Evolutionary conservation across 2,329 filamentous ascomycete species (phyloP).

Genomic region (Colletotrichum liriopes): DNA sequence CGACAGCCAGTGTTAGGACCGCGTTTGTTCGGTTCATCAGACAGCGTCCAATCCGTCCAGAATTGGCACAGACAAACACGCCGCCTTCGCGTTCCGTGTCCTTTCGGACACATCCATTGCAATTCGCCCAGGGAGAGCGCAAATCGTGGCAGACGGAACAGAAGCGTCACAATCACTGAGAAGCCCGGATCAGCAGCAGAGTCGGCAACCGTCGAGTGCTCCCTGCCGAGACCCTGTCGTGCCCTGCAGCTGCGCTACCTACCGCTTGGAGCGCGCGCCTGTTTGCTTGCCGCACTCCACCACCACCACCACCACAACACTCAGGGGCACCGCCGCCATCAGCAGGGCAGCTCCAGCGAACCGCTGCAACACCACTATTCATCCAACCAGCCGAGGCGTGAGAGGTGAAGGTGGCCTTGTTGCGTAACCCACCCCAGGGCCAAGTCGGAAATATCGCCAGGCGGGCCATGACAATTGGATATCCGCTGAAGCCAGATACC

Average conservation of each 20-base stretch:
- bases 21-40: conserved; percentile 7
- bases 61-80: background rate
- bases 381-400: conserved; percentile 5
- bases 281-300: conserved; percentile 28
- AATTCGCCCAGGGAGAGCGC: background rate
- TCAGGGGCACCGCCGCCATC: conserved; percentile 10
- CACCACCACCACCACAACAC: conserved; percentile 15
- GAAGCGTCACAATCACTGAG: background rate
- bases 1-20: conserved; percentile 30
- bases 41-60: conserved; percentile 1
- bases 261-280: conserved; percentile 26
- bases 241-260: conserved; percentile 28
- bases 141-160: conserved; percentile 5
- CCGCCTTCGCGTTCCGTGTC: background rate
- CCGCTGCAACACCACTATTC: conserved; percentile 10
- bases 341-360: background rate
- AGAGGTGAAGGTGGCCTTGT: conserved; percentile 7
- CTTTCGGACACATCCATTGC: background rate
- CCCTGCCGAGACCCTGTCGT: conserved; percentile 25
- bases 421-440: background rate
- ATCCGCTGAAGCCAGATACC: conserved; percentile 28
- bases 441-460: conserved; percentile 6
- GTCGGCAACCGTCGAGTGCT: background rate
- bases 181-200: conserved; percentile 21
- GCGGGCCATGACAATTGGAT: conserved; percentile 30